These are phyloP conservation scores for Kluyveromyces starmeri DNA, from an alignment of 805 yeast species.

Conservation along the genomic window DNA sequence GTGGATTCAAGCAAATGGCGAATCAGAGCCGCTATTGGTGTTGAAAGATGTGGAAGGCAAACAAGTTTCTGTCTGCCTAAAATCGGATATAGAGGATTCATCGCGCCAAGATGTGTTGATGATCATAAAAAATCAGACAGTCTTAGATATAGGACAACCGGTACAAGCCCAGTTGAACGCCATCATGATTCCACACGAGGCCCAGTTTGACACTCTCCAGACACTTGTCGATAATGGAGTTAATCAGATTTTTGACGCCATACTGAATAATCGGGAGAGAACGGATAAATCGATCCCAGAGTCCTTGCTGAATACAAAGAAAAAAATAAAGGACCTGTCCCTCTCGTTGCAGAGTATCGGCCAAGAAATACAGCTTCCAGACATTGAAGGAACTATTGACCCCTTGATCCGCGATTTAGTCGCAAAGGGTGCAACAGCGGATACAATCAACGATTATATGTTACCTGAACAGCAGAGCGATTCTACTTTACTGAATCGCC, in stretches of 20 bases:
- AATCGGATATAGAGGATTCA: constrained; percentile 8
- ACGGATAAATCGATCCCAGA: constrained; percentile 20
- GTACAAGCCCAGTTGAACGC: constrained; percentile 30
- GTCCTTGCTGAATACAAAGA: constrained; percentile 41
- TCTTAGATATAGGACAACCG: constrained; percentile 14
- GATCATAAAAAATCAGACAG: constrained; percentile 37
- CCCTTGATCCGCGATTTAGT: constrained; percentile 38
- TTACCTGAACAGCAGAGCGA: constrained; percentile 37
- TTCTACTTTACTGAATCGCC: constrained; percentile 48
- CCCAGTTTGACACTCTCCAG: constrained; percentile 42
- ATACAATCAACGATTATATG: constrained; percentile 22
- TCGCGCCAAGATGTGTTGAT: constrained; percentile 23
- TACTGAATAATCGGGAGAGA: constrained; percentile 4
- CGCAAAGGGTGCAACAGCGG: constrained; percentile 25
- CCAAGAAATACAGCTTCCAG: constrained; percentile 60
- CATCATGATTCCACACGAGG: constrained; percentile 27
- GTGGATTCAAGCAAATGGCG: neutral
- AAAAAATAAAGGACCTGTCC: constrained; percentile 60
- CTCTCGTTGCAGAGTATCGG: constrained; percentile 59
- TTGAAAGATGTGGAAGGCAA: constrained; percentile 17
- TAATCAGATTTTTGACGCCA: constrained; percentile 57
- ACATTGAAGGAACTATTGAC: constrained; percentile 44
- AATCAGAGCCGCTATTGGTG: constrained; percentile 13
- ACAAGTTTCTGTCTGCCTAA: constrained; percentile 8
- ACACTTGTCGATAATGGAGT: constrained; percentile 55